Evolutionary conservation across 257 asterid species (phyloP).

Genomic region (Nicotiana benthamiana): DNA sequence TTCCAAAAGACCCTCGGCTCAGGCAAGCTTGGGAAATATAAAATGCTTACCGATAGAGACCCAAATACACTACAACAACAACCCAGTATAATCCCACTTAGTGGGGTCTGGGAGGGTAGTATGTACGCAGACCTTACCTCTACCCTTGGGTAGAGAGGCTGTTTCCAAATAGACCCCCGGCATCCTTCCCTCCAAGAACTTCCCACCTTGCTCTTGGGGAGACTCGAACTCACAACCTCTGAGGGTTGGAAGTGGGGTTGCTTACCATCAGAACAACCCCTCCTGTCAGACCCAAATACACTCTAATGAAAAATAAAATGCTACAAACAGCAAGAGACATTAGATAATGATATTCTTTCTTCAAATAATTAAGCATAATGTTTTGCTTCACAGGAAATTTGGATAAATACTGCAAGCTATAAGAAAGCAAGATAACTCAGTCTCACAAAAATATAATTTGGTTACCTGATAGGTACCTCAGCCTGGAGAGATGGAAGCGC

Average conservation of each 20-base stretch:
- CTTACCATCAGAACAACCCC: too few species aligned
- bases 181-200: too few species aligned
- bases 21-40: too few species aligned
- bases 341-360: background rate
- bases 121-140: too few species aligned
- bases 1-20: too few species aligned
- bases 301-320: background rate
- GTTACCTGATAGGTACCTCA: background rate
- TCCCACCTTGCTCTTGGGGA: too few species aligned
- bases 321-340: background rate
- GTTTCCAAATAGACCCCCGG: too few species aligned
- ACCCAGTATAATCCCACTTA: too few species aligned
- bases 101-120: too few species aligned
- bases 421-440: background rate
- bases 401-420: background rate
- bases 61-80: background rate
- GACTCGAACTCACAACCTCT: too few species aligned
- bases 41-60: background rate
- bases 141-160: too few species aligned
- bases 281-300: background rate
- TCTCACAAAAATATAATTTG: background rate
- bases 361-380: background rate
- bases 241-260: too few species aligned
- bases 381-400: background rate
- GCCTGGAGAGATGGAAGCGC: background rate